These are phyloP conservation scores for Paraphaeosphaeria sporulosa DNA, from an alignment of 2,329 filamentous ascomycete genomes.

Conservation along the genomic window DNA sequence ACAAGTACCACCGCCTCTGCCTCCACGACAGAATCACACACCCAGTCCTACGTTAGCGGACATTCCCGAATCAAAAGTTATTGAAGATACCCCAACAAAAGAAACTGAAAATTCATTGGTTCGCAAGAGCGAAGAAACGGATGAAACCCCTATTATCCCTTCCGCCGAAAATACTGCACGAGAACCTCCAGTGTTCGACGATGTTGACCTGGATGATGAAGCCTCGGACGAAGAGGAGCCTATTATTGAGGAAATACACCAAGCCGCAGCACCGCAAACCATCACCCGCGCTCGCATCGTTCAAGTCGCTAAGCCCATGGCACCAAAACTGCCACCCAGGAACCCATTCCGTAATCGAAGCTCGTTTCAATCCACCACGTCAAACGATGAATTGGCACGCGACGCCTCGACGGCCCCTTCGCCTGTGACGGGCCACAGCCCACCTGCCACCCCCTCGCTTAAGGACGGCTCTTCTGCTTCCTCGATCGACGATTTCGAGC, in stretches of 20 bases:
- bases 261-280: conserved; percentile 68
- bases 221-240: conserved; percentile 66
- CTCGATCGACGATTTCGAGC: conserved; percentile 39
- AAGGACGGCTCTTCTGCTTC: conserved; percentile 44
- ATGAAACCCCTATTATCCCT: conserved; percentile 19
- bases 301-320: conserved; percentile 80
- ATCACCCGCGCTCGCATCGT: conserved; percentile 82
- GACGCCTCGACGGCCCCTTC: conserved; percentile 31
- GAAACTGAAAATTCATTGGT: conserved; percentile 26
- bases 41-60: conserved; percentile 39
- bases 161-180: conserved; percentile 28
- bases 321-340: conserved; percentile 78
- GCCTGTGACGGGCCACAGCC: conserved; percentile 34
- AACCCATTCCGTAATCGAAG: conserved; percentile 68
- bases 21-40: conserved; percentile 32
- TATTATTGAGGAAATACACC: conserved; percentile 73
- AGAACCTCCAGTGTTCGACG: conserved; percentile 32
- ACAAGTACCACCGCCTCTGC: conserved; percentile 34
- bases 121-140: conserved; percentile 16
- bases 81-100: conserved; percentile 26
- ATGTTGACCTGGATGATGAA: conserved; percentile 61
- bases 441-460: conserved; percentile 45
- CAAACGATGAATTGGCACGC: conserved; percentile 27
- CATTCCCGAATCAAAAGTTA: conserved; percentile 43
- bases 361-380: conserved; percentile 42